Conservation (phyloP, 371 early-diverging fungal genomes). For the Actinomortierella wolfii region DNA sequence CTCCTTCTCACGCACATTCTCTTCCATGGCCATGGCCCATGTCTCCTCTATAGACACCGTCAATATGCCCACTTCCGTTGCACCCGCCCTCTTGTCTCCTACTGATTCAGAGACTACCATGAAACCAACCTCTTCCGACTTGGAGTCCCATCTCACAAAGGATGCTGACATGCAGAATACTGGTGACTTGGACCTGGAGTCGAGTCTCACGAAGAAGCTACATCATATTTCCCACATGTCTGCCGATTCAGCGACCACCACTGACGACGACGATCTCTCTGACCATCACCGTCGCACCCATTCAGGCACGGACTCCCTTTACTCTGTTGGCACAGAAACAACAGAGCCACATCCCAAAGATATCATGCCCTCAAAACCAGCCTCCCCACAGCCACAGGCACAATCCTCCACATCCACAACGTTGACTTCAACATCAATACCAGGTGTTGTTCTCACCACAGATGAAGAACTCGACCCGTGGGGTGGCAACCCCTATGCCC, state of each 20-base stretch:
- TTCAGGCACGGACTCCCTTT: constrained; percentile 31
- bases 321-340: constrained; percentile 30
- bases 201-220: constrained; percentile 8
- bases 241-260: constrained; percentile 33
- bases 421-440: not conserved
- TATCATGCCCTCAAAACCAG: constrained; percentile 4
- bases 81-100: constrained; percentile 5
- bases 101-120: no score
- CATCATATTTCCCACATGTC: constrained; percentile 40
- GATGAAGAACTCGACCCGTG: constrained; percentile 40
- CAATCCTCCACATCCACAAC: not conserved
- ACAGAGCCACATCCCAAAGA: constrained; percentile 25
- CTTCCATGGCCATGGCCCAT: no score
- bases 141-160: no score
- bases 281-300: constrained; percentile 27
- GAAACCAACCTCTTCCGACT: no score
- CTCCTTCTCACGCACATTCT: not conserved
- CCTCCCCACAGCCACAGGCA: not conserved
- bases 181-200: no score
- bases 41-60: no score
- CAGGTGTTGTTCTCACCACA: not conserved
- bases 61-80: constrained; percentile 5
- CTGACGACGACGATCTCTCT: constrained; percentile 18
- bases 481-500: constrained; percentile 39
- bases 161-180: no score